Evolutionary conservation across 2,329 filamentous ascomycete species (phyloP).

Genomic region (Talaromyces sp.): DNA sequence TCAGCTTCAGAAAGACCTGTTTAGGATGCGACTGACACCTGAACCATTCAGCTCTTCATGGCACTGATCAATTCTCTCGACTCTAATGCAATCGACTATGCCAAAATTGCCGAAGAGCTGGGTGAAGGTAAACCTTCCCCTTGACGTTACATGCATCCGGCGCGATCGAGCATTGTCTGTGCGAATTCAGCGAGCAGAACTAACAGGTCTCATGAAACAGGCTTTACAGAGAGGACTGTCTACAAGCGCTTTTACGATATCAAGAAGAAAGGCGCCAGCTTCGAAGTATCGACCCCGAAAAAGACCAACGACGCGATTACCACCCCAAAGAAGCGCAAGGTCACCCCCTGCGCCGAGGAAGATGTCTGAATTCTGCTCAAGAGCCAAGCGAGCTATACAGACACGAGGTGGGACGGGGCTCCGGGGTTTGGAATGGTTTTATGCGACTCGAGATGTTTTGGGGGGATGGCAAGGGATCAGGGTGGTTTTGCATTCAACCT

Average conservation of each 20-base stretch:
- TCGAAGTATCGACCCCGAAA: neutral
- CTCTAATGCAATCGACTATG: neutral
- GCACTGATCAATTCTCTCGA: neutral
- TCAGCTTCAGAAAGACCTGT: neutral
- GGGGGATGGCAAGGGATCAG: neutral
- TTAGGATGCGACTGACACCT: neutral
- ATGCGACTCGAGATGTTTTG: neutral
- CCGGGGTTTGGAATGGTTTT: neutral
- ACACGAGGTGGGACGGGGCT: neutral
- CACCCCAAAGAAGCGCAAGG: slow-evolving; percentile 9
- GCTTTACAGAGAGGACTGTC: neutral
- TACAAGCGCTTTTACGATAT: neutral
- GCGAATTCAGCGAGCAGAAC: neutral
- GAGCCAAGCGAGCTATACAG: neutral
- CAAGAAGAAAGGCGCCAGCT: neutral
- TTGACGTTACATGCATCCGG: neutral
- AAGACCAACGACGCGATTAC: neutral
- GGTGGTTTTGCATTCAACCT: neutral
- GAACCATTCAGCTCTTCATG: neutral
- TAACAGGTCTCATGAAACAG: neutral
- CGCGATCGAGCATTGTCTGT: neutral
- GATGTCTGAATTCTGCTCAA: neutral
- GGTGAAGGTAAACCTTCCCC: slow-evolving; percentile 7
- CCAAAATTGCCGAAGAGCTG: neutral
- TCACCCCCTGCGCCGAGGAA: neutral